Evolutionary conservation across 192 early-diverging fungal species (phyloP), one percentile per base, ranked within the genome.

Genomic region (Backusella sp.): DNA sequence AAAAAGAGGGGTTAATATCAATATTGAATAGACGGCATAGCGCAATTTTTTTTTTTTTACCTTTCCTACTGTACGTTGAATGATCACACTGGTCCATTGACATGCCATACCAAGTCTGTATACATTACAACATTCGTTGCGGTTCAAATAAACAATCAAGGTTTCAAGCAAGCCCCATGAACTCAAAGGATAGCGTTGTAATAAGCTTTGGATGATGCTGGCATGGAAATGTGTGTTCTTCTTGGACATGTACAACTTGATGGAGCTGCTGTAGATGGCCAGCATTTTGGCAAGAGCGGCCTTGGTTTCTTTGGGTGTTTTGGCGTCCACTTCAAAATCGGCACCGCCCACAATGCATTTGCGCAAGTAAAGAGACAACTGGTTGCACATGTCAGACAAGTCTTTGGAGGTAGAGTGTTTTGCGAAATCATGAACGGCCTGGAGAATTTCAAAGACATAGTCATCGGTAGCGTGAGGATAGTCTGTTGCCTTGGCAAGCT

Each of bases 231-330:
- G 89, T 66, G 89, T 89, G 44, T 91, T 89, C 80, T 92, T 92
- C 75, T 87, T 88, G 56, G 90, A 86, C 89, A 95, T 88, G 80
- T 92, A 95, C 78, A 94, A 88, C n/a, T 74, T 80, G 74, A 94
- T 82, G 1, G 92, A 86, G 0, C 68, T 83, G 30, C 49, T 73
- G 79, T 95, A 93, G 44, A 92, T 80, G 17, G 75, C 77, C 17
- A 88, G 74, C 19, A 88, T 80, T 4, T 81, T 80, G 69, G 75
- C 74, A 41, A 76, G 71, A n/a, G 79, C 78, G 21, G 79, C 65
- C 73, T 81, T 80, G 9, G 78, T 68, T 75, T 80, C 82, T 73
- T 72, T 72, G 21, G 69, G 69, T 26, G 69, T 77, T 72, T 19
- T 74, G 44, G 74, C 78, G 23, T 73, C 77, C 8, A 86, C 84